A percentile compares a stretch with the other conserved stretches of the same genome.
Conservation (phyloP, 306 rosid genomes). For the Fragaria vesca region DNA sequence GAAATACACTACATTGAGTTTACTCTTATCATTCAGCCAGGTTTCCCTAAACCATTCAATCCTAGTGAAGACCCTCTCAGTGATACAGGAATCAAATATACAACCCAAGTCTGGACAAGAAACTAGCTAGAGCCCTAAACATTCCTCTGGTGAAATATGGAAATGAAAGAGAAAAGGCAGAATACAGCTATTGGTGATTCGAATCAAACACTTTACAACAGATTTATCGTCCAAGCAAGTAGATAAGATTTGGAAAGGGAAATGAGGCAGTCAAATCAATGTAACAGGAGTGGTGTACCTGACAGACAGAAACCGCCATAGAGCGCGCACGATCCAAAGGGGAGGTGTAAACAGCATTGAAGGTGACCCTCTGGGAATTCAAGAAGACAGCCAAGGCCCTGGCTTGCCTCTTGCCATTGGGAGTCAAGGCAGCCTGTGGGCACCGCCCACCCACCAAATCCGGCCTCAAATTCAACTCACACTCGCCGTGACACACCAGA, state of each 20-base stretch:
- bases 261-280: background rate
- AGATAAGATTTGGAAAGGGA: background rate
- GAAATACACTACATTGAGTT: background rate
- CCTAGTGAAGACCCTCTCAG: background rate
- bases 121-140: background rate
- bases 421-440: constrained; percentile 58
- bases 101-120: background rate
- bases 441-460: constrained; percentile 81
- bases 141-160: background rate
- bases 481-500: constrained; percentile 88
- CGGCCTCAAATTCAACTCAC: constrained; percentile 65
- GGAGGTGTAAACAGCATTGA: constrained; percentile 73
- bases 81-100: background rate
- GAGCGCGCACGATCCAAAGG: constrained; percentile 82
- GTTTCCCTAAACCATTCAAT: background rate
- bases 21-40: background rate
- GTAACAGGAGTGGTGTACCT: constrained; percentile 35
- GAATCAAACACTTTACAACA: background rate
- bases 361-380: constrained; percentile 78
- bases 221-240: background rate
- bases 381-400: constrained; percentile 93
- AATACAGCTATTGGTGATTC: background rate
- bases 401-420: constrained; percentile 78
- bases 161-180: background rate
- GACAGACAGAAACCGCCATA: constrained; percentile 73